Conservation (phyloP, 805 yeast genomes). For the Maudiozyma turicensis region DNA sequence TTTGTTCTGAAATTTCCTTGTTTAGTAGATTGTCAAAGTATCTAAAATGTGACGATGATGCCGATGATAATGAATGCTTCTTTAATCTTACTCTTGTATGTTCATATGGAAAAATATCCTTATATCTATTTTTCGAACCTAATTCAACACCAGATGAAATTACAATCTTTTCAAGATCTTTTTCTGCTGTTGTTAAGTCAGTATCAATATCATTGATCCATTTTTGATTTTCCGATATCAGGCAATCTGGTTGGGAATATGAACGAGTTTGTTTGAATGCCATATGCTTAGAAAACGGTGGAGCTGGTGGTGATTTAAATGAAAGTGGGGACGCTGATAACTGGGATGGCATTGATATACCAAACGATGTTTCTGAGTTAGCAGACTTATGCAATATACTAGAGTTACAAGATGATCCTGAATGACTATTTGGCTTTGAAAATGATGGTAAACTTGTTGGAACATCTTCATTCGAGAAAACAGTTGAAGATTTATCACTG, state of each 20-base stretch:
- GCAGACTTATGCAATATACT: slow-evolving; percentile 1
- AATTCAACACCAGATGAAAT: slow-evolving; percentile 72
- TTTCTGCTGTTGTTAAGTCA: slow-evolving; percentile 12
- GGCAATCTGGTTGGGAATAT: slow-evolving; percentile 14
- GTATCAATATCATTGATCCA: slow-evolving; percentile 12
- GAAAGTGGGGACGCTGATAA: neutral
- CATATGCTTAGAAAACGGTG: slow-evolving; percentile 1
- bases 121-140: slow-evolving; percentile 75
- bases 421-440: neutral
- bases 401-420: neutral
- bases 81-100: slow-evolving; percentile 67
- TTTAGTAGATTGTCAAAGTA: neutral
- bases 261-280: slow-evolving; percentile 11
- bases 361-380: slow-evolving; percentile 3
- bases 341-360: neutral
- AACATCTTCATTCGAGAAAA: neutral
- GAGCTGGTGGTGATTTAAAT: neutral
- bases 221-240: slow-evolving; percentile 2
- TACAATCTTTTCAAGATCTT: slow-evolving; percentile 24
- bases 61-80: slow-evolving; percentile 7
- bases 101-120: slow-evolving; percentile 80
- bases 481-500: slow-evolving; percentile 1
- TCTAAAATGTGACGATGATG: neutral
- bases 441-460: neutral
- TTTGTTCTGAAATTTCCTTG: slow-evolving; percentile 8